Conservation (phyloP, 495 filamentous ascomycete genomes). For the Neurospora sp. region DNA sequence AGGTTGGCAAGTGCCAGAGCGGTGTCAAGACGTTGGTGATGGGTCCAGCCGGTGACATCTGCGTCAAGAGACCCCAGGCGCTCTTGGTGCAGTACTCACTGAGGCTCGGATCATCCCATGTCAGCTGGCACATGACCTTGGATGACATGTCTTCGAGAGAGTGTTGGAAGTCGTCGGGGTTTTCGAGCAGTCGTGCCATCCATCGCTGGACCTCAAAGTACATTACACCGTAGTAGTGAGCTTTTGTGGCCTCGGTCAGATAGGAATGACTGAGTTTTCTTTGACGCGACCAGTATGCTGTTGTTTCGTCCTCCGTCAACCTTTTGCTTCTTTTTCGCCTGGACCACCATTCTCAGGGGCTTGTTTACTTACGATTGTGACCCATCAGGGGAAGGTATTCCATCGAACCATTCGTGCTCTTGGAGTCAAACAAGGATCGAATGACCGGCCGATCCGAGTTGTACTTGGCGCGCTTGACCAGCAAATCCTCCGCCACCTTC, state of each 20-base stretch:
- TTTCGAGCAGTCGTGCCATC: conserved; percentile 23
- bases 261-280: conserved; percentile 27
- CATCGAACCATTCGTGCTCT: conserved; percentile 27
- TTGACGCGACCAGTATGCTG: conserved; percentile 32
- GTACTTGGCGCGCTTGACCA: conserved; percentile 36
- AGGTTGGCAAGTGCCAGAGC: conserved; percentile 27
- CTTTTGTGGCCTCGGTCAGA: conserved; percentile 27
- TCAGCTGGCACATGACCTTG: conserved; percentile 32
- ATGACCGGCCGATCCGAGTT: conserved; percentile 37
- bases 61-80: conserved; percentile 29
- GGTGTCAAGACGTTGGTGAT: conserved; percentile 34
- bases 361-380: conserved; percentile 23
- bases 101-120: conserved; percentile 27
- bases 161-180: conserved; percentile 28
- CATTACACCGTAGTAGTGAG: conserved; percentile 28
- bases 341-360: not conserved
- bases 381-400: conserved; percentile 34
- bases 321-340: not conserved
- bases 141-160: conserved; percentile 32
- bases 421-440: conserved; percentile 31
- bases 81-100: conserved; percentile 26
- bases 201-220: conserved; percentile 32
- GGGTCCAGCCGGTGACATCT: conserved; percentile 36
- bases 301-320: not conserved
- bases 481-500: conserved; percentile 40